These are phyloP conservation scores for Sporothrix luriei DNA, from an alignment of 2,329 filamentous ascomycete genomes.

Conservation along the genomic window DNA sequence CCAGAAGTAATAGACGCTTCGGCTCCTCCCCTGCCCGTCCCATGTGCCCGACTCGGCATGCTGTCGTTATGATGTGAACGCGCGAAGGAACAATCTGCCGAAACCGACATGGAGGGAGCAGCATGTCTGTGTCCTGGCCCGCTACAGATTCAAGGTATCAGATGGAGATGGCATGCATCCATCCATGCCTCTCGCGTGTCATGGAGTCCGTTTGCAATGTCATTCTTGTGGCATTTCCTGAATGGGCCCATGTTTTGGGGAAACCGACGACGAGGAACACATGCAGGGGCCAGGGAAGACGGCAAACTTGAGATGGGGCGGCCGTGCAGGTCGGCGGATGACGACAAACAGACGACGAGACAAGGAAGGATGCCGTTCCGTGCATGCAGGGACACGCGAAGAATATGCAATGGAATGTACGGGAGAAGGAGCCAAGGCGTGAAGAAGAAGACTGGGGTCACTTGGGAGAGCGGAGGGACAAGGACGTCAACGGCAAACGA, in stretches of 20 bases:
- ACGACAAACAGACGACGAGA: neutral
- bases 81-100: neutral
- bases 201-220: too few relatives aligned
- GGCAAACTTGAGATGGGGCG: neutral
- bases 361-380: constrained; percentile 24
- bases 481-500: neutral
- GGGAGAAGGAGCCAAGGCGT: constrained; percentile 22
- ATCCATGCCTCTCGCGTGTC: neutral
- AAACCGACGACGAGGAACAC: neutral
- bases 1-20: neutral
- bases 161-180: neutral
- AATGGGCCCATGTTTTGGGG: neutral
- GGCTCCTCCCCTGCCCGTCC: constrained; percentile 8
- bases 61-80: neutral
- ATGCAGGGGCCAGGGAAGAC: constrained; percentile 1
- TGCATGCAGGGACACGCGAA: constrained; percentile 18
- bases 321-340: neutral
- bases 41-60: neutral
- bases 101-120: neutral
- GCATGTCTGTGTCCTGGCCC: constrained; percentile 1
- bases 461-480: neutral
- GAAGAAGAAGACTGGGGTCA: neutral
- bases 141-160: neutral
- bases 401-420: constrained; percentile 1
- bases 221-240: neutral